These are phyloP conservation scores for Cystofilobasidium ferigula DNA, from an alignment of 768 basidiomycete genomes.

Conservation along the genomic window DNA sequence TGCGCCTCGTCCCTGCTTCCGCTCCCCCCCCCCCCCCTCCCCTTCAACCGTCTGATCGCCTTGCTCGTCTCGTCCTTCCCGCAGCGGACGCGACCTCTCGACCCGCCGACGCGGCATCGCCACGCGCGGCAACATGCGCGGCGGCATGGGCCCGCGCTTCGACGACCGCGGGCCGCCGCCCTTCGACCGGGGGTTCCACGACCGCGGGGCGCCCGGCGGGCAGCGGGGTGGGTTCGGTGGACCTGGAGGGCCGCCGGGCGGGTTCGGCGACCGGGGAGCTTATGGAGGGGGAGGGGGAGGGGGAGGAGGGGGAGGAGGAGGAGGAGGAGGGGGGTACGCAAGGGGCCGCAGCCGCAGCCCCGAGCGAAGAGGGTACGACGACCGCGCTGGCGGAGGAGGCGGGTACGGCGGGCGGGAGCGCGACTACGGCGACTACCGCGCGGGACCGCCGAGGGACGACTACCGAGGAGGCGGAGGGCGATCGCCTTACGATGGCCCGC, in stretches of 20 bases:
- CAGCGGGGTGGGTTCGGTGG: slow-evolving; percentile 32
- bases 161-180: slow-evolving; percentile 4
- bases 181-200: neutral
- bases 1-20: slow-evolving; percentile 13
- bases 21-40: slow-evolving; percentile 2
- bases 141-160: neutral
- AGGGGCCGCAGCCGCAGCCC: slow-evolving; percentile 29
- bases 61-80: slow-evolving; percentile 23
- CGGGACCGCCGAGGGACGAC: slow-evolving; percentile 5
- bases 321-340: slow-evolving; percentile 35
- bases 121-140: neutral
- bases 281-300: slow-evolving; percentile 43
- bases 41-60: slow-evolving; percentile 37
- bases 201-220: slow-evolving; percentile 22
- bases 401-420: slow-evolving; percentile 41
- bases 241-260: slow-evolving; percentile 38
- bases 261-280: slow-evolving; percentile 38
- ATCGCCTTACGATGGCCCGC: neutral
- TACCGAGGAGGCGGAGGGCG: slow-evolving; percentile 9
- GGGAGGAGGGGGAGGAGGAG: slow-evolving; percentile 23
- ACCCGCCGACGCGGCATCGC: slow-evolving; percentile 18
- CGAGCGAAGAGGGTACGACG: slow-evolving; percentile 31
- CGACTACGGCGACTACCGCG: slow-evolving; percentile 29
- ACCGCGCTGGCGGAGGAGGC: slow-evolving; percentile 36
- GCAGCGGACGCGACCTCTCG: slow-evolving; percentile 4